phyloP scores from a whole-genome alignment of 306 rosid species.

The Casuarina equisetifolia region DNA sequence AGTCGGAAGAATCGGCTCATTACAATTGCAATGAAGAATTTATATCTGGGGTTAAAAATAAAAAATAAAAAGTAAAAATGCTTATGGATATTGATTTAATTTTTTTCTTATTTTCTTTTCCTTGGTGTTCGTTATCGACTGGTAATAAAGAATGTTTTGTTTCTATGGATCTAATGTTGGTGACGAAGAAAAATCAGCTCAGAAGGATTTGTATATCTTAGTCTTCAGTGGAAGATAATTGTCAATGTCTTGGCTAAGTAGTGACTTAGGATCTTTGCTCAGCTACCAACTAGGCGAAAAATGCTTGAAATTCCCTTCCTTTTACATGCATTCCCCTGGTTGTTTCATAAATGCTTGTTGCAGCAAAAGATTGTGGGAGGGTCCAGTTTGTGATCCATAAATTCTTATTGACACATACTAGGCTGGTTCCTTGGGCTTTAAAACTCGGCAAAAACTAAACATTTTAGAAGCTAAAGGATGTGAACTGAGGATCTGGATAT shows the following conservation, averaged over 20 bases:
- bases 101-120: not conserved
- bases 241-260: not conserved
- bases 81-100: not conserved
- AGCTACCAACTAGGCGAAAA: not conserved
- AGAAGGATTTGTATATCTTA: not conserved
- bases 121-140: not conserved
- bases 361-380: not conserved
- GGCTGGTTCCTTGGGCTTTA: not conserved
- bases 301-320: not conserved
- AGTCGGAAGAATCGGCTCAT: not conserved
- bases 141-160: not conserved
- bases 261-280: not conserved
- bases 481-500: not conserved
- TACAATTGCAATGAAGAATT: not conserved
- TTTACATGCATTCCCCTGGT: not conserved
- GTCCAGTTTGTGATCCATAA: not conserved
- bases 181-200: not conserved
- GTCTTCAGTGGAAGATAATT: not conserved
- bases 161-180: not conserved
- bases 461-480: not conserved
- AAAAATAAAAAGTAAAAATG: not conserved
- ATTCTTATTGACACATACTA: not conserved
- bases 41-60: not conserved
- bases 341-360: not conserved
- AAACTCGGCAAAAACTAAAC: slow-evolving; percentile 2